Conservation (phyloP, 2,329 filamentous ascomycete species). For the Talaromyces sp. region DNA sequence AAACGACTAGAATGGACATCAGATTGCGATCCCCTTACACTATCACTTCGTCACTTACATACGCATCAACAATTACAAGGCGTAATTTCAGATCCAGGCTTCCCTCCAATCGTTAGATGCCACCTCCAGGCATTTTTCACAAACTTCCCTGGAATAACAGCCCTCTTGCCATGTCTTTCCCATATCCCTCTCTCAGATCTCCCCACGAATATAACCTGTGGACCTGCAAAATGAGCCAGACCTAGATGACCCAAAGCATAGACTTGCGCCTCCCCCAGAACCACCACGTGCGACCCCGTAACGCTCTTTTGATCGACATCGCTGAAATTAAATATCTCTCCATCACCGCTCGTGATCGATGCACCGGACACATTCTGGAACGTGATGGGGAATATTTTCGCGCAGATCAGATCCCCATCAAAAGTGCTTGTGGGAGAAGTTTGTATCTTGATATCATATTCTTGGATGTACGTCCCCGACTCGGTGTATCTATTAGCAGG, state of each 20-base stretch:
- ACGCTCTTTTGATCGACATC: background rate
- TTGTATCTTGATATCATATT: constrained; percentile 14
- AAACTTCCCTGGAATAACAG: background rate
- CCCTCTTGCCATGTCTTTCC: constrained; percentile 5
- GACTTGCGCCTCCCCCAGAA: constrained; percentile 2
- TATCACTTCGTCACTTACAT: too few species aligned
- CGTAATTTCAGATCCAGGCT: constrained; percentile 7
- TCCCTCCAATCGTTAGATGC: constrained; percentile 11
- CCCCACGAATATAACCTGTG: constrained; percentile 8
- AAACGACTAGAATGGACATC: background rate
- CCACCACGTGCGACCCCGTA: constrained; percentile 6
- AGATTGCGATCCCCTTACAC: background rate
- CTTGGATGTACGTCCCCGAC: background rate
- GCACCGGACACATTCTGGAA: background rate
- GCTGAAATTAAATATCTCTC: background rate
- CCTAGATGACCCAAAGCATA: constrained; percentile 4
- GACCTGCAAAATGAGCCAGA: background rate
- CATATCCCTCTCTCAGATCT: background rate
- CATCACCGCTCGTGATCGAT: background rate
- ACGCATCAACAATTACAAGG: background rate
- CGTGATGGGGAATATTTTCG: constrained; percentile 9
- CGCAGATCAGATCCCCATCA: constrained; percentile 6
- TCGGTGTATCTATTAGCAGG: constrained; percentile 6
- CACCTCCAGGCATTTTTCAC: background rate
- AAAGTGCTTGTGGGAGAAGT: background rate